phyloP scores from a whole-genome alignment of 2,329 filamentous ascomycete species.

The Colletotrichum horii region DNA sequence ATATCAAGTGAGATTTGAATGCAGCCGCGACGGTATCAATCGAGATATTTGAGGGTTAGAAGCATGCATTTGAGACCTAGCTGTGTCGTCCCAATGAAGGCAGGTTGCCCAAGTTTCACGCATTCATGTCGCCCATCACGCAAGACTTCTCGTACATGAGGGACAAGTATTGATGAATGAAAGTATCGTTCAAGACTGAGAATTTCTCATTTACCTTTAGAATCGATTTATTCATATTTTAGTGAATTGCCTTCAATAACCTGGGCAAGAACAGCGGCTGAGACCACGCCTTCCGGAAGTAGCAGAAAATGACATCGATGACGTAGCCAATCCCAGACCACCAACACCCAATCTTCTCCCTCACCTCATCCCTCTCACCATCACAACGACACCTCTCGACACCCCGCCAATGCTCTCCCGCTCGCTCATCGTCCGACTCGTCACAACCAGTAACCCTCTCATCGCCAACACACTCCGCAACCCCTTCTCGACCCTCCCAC shows the following conservation, averaged over 20 bases:
- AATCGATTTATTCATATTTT: not conserved
- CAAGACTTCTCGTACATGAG: not conserved
- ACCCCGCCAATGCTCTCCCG: not conserved
- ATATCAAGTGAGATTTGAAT: not conserved
- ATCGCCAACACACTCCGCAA: not conserved
- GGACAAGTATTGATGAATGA: not conserved
- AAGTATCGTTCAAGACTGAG: not conserved
- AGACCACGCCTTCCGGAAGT: not conserved
- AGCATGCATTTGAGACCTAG: not conserved
- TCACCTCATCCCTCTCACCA: not conserved
- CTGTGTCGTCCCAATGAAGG: not conserved
- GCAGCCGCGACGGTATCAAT: not conserved
- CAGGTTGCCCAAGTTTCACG: not conserved
- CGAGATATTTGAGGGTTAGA: not conserved
- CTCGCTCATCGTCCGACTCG: not conserved
- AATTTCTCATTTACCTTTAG: no score
- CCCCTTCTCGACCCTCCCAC: not conserved
- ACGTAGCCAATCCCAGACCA: constrained; percentile 6
- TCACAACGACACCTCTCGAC: not conserved
- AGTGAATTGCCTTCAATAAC: not conserved
- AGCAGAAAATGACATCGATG: constrained; percentile 13
- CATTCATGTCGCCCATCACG: not conserved
- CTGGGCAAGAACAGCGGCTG: not conserved
- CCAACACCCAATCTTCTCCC: not conserved
- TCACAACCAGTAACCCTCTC: not conserved